Evolutionary conservation across 371 early-diverging fungal species (phyloP).

Genomic region (Nosema muscidifuracis): DNA sequence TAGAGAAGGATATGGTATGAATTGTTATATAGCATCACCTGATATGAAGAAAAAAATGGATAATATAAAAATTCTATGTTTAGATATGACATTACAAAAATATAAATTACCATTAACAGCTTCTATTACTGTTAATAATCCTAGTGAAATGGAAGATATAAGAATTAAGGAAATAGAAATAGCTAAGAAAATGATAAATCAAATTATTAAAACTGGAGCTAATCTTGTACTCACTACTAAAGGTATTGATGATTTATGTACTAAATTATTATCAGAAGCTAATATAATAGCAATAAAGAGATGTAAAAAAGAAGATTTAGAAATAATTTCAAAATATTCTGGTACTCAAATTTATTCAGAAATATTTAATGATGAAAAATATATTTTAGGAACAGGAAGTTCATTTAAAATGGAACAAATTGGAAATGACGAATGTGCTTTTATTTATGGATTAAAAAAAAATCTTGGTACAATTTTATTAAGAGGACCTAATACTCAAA

Average conservation of each 20-base stretch:
- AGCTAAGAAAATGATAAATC: slow-evolving; percentile 83
- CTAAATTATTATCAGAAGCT: slow-evolving; percentile 90
- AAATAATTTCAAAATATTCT: slow-evolving; percentile 88
- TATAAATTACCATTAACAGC: slow-evolving; percentile 95
- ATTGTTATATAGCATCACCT: slow-evolving; percentile 82
- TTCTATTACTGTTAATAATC: slow-evolving; percentile 89
- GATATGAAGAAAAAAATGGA: slow-evolving; percentile 56
- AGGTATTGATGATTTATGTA: slow-evolving; percentile 95
- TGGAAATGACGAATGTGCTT: slow-evolving; percentile 85
- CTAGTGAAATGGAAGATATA: slow-evolving; percentile 90
- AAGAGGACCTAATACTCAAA: slow-evolving; percentile 85
- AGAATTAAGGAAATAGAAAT: slow-evolving; percentile 86
- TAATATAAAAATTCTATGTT: slow-evolving; percentile 89
- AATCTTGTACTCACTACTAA: slow-evolving; percentile 95
- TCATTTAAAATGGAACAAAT: slow-evolving; percentile 67
- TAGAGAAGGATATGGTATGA: slow-evolving; percentile 90
- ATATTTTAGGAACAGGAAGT: slow-evolving; percentile 75
- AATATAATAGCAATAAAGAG: slow-evolving; percentile 84
- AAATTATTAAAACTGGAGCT: slow-evolving; percentile 86
- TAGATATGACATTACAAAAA: slow-evolving; percentile 97
- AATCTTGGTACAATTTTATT: slow-evolving; percentile 77
- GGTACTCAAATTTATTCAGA: slow-evolving; percentile 87
- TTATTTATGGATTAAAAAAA: slow-evolving; percentile 80
- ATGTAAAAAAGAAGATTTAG: slow-evolving; percentile 88
- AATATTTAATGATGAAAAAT: neutral